A percentile compares a stretch with the other conserved stretches of the same genome.
These are phyloP conservation scores for Musa beccarii DNA, from an alignment of 176 grass and related monocot species.

Conservation along the genomic window DNA sequence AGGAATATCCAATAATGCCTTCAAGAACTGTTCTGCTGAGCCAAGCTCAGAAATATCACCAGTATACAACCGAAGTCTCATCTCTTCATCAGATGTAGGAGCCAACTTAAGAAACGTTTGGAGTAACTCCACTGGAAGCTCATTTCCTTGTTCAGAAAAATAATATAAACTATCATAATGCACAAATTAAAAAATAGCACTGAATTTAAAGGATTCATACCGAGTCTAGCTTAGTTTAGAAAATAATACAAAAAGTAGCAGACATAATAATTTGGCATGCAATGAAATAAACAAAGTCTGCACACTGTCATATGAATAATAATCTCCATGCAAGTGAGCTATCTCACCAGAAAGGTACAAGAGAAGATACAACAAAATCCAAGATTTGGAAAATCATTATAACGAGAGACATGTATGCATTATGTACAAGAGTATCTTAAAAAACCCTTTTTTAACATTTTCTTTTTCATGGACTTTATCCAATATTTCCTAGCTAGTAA, in stretches of 20 bases:
- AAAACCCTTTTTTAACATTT: neutral
- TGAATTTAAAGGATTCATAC: neutral
- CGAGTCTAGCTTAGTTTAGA: too few relatives aligned
- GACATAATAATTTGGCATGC: too few relatives aligned
- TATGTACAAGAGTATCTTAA: neutral
- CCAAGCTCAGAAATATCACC: constrained; percentile 56
- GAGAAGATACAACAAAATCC: neutral
- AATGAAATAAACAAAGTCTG: constrained; percentile 1
- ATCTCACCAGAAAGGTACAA: neutral
- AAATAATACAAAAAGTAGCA: too few relatives aligned
- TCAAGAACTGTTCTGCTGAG: constrained; percentile 76
- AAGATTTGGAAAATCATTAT: neutral
- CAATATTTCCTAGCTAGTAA: neutral
- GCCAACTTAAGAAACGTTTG: constrained; percentile 67
- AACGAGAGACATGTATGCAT: neutral
- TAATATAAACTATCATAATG: neutral
- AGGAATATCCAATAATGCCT: constrained; percentile 50
- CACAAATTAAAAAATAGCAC: neutral
- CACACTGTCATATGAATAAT: neutral
- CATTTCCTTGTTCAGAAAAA: constrained; percentile 48
- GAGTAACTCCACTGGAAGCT: constrained; percentile 67
- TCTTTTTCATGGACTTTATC: neutral
- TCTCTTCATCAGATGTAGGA: constrained; percentile 72
- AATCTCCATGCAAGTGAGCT: neutral
- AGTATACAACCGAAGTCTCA: constrained; percentile 67